Evolutionary conservation across 768 basidiomycete genomes (phyloP), one percentile per base, ranked within the genome.

Genomic region (Russula lepida): DNA sequence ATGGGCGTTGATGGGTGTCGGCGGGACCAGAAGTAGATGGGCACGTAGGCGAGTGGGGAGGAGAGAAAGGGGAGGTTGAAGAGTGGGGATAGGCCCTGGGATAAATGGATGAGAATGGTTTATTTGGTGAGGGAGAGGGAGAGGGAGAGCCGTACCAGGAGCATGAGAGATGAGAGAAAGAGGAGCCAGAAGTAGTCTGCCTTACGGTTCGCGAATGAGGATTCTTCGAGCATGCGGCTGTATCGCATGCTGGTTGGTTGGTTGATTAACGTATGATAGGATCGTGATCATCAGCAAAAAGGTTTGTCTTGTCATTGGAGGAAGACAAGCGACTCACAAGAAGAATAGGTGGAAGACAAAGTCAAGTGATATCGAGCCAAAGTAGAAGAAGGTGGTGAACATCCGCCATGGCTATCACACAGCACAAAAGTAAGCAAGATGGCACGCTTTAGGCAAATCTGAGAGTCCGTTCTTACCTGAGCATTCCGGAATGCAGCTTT

Each of bases 221-320:
- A 95, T 73, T 98, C 95, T 74, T 99, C 97, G 3, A 99, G 77
- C 87, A 98, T 90, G 48, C 95, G 81, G 65, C 92, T 94, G 70
- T 98, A 98, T 55, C 97, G 79, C 94, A 98, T 95, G 72, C 95
- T 97, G n/a, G n/a, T n/a, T n/a, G n/a, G n/a, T n/a, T n/a, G n/a
- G n/a, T n/a, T n/a, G n/a, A n/a, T n/a, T n/a, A n/a, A n/a, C n/a
- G n/a, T n/a, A n/a, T n/a, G 28, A 15, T 21, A 9, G 2, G 28
- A 23, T n/a, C n/a, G n/a, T n/a, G 2, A 7, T 21, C n/a, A 19
- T 49, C 23, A 56, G 30, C 33, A 43, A 15, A 39, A 39, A 15
- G 35, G 35, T 50, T 25, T n/a, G n/a, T n/a, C n/a, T n/a, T n/a
- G n/a, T n/a, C n/a, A n/a, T n/a, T n/a, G n/a, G n/a, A n/a, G n/a